phyloP scores from a whole-genome alignment of 495 filamentous ascomycete species.

The Niebla homalea region DNA sequence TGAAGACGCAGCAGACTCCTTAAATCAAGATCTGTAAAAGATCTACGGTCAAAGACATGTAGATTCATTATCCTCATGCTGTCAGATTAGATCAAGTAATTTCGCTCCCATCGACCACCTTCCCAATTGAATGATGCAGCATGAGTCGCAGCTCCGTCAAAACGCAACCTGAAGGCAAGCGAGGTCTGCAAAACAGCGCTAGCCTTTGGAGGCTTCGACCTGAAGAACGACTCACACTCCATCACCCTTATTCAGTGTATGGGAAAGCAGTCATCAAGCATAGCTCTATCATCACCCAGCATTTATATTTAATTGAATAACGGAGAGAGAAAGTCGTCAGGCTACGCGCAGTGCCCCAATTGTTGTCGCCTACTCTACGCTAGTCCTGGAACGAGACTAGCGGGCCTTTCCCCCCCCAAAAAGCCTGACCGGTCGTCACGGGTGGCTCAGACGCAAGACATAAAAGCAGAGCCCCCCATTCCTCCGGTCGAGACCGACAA shows the following conservation, averaged over 20 bases:
- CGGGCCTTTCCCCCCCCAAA: too few relatives aligned
- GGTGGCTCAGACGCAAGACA: neutral
- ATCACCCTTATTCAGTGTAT: slow-evolving; percentile 5
- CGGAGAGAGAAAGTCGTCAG: too few relatives aligned
- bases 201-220: neutral
- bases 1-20: neutral
- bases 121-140: neutral
- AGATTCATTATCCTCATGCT: neutral
- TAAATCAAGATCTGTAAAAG: too few relatives aligned
- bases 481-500: too few relatives aligned
- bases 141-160: slow-evolving; percentile 5
- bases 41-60: neutral
- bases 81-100: slow-evolving; percentile 51
- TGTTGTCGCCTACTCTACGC: too few relatives aligned
- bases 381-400: too few relatives aligned
- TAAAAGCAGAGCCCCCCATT: neutral
- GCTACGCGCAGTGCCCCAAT: too few relatives aligned
- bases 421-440: too few relatives aligned
- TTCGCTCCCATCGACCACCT: slow-evolving; percentile 31
- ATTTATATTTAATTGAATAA: too few relatives aligned
- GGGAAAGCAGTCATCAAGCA: slow-evolving; percentile 20
- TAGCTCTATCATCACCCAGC: slow-evolving; percentile 32
- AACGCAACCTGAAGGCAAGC: neutral
- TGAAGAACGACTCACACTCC: neutral
- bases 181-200: too few relatives aligned